These are phyloP conservation scores for Calonectria pseudoturangicola DNA, from an alignment of 2,329 filamentous ascomycete genomes.

Conservation along the genomic window DNA sequence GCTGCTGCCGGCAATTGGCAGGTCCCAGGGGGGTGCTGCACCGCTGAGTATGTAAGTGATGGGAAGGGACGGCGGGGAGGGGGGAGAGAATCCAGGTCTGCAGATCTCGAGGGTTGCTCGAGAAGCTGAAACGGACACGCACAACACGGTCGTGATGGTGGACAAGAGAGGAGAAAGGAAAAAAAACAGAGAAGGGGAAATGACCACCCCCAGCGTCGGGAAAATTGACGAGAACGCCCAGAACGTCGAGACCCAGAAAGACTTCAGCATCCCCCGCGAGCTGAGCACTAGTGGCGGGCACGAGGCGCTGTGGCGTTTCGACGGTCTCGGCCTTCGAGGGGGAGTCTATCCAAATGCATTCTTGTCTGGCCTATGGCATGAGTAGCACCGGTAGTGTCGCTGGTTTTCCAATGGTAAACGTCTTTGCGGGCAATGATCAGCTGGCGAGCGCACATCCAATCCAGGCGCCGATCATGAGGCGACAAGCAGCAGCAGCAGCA, in stretches of 20 bases:
- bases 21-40: not conserved
- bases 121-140: not conserved
- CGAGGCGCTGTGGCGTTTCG: constrained; percentile 57
- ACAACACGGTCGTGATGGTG: not conserved
- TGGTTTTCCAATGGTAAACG: not conserved
- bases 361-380: not conserved
- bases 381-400: not conserved
- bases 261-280: constrained; percentile 31
- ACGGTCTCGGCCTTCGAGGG: constrained; percentile 34
- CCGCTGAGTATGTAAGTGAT: not conserved
- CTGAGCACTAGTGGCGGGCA: constrained; percentile 47
- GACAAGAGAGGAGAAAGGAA: not conserved
- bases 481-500: not conserved
- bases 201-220: not conserved
- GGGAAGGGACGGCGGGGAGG: not conserved
- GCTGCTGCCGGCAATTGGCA: constrained; percentile 1
- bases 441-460: constrained; percentile 7
- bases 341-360: constrained; percentile 27
- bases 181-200: not conserved
- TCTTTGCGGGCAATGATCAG: constrained; percentile 2
- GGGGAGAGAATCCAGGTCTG: not conserved
- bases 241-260: constrained; percentile 11
- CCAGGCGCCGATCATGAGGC: constrained; percentile 6
- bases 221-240: constrained; percentile 20
- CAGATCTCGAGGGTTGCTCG: not conserved